phyloP scores from a whole-genome alignment of 495 filamentous ascomycete genomes.

The Cercophora newfieldiana region DNA sequence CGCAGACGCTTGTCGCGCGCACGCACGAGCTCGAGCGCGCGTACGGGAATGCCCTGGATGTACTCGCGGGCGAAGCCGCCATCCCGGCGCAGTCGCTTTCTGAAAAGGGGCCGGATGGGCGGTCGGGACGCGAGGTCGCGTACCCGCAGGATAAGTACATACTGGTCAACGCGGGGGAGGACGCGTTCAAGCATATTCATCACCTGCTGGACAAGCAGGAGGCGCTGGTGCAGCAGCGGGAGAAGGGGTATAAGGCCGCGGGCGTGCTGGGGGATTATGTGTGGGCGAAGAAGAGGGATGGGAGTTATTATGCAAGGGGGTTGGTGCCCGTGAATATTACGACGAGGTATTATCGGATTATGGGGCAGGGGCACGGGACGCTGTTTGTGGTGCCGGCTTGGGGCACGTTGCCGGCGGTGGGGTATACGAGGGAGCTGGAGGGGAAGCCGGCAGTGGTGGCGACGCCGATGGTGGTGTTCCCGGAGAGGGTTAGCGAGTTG shows the following conservation, averaged over 20 bases:
- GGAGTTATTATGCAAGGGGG: slow-evolving; percentile 33
- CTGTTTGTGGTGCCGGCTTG: slow-evolving; percentile 55
- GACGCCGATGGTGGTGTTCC: slow-evolving; percentile 37
- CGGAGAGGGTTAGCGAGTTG: slow-evolving; percentile 35
- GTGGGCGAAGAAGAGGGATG: slow-evolving; percentile 23
- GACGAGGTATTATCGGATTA: slow-evolving; percentile 50
- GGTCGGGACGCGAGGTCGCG: slow-evolving; percentile 40
- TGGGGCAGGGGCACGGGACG: slow-evolving; percentile 37
- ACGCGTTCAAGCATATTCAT: slow-evolving; percentile 46
- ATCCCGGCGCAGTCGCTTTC: slow-evolving; percentile 45
- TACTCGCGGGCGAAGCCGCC: slow-evolving; percentile 48
- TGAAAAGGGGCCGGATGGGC: slow-evolving; percentile 37
- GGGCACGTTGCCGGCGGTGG: slow-evolving; percentile 43
- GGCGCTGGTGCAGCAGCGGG: slow-evolving; percentile 28
- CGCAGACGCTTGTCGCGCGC: slow-evolving; percentile 47
- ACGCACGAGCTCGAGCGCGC: slow-evolving; percentile 52
- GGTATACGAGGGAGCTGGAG: slow-evolving; percentile 43
- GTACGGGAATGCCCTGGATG: slow-evolving; percentile 49
- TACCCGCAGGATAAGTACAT: slow-evolving; percentile 55
- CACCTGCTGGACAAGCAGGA: slow-evolving; percentile 48
- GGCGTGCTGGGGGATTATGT: slow-evolving; percentile 38
- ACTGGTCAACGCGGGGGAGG: slow-evolving; percentile 52
- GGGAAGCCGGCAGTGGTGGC: slow-evolving; percentile 47
- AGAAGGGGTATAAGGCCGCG: slow-evolving; percentile 23
- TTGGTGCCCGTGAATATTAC: slow-evolving; percentile 44